phyloP scores from a whole-genome alignment of 2,329 filamentous ascomycete genomes.

The Penicillium sumatraense region DNA sequence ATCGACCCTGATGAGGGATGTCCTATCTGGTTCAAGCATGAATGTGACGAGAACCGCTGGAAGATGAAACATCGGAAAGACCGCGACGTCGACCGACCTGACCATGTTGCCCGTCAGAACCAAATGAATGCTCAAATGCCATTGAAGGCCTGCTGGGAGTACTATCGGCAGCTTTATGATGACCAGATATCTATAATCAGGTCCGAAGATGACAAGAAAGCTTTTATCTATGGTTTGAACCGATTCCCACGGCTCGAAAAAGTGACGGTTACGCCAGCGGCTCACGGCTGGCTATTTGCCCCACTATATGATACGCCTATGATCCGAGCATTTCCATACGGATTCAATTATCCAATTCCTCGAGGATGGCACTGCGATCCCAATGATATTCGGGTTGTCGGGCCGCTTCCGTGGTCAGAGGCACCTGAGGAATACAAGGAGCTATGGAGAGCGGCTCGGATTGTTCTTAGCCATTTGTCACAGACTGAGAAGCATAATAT shows the following conservation, averaged over 20 bases:
- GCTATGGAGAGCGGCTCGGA: too few relatives aligned
- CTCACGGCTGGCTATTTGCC: slow-evolving; percentile 41
- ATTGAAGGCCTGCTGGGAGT: slow-evolving; percentile 29
- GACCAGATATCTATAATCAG: slow-evolving; percentile 38
- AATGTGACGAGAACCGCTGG: slow-evolving; percentile 16
- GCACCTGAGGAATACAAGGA: too few relatives aligned
- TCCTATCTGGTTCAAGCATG: slow-evolving; percentile 18
- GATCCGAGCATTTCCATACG: slow-evolving; percentile 46
- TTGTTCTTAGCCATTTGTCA: too few relatives aligned
- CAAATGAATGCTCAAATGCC: slow-evolving; percentile 20
- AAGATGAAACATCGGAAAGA: slow-evolving; percentile 11
- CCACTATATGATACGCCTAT: slow-evolving; percentile 50
- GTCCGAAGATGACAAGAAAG: slow-evolving; percentile 32
- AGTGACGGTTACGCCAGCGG: slow-evolving; percentile 46
- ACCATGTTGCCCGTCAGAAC: slow-evolving; percentile 8
- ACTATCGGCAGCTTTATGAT: slow-evolving; percentile 38
- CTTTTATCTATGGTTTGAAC: slow-evolving; percentile 38
- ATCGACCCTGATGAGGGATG: slow-evolving; percentile 10
- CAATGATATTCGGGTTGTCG: too few relatives aligned
- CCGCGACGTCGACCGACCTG: slow-evolving; percentile 8
- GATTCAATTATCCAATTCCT: too few relatives aligned
- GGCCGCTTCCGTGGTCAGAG: too few relatives aligned
- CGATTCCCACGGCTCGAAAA: slow-evolving; percentile 42
- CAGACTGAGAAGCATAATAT: too few relatives aligned
- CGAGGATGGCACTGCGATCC: too few relatives aligned